Conservation (phyloP, 1,284 basidiomycete species). For the Lignosus rhinocerotis region DNA sequence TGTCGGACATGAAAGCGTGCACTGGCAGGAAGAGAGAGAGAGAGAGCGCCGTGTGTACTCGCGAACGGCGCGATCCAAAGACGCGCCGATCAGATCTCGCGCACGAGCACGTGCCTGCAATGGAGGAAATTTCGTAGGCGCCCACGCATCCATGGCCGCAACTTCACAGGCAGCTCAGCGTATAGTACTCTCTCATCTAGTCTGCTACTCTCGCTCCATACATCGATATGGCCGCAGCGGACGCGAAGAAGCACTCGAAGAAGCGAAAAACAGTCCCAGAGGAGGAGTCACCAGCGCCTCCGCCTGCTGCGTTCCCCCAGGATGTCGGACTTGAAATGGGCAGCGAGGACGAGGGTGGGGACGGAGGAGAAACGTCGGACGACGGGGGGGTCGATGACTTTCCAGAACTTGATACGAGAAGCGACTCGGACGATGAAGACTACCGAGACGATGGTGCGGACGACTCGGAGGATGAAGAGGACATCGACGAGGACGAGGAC, state of each 20-base stretch:
- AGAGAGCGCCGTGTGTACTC: neutral
- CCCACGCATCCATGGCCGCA: neutral
- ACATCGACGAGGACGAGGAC: constrained; percentile 34
- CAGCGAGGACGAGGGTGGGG: constrained; percentile 65
- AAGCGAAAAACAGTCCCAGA: constrained; percentile 57
- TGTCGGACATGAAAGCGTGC: constrained; percentile 31
- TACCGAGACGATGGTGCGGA: constrained; percentile 40
- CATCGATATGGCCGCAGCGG: constrained; percentile 38
- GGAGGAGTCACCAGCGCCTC: constrained; percentile 22
- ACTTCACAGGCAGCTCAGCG: neutral
- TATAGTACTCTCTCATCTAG: constrained; percentile 5
- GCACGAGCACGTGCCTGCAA: constrained; percentile 21
- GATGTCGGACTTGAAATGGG: constrained; percentile 61
- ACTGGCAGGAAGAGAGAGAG: constrained; percentile 20
- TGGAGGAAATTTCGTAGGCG: constrained; percentile 25
- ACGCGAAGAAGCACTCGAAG: constrained; percentile 37
- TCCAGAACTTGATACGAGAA: constrained; percentile 55
- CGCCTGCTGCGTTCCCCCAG: constrained; percentile 36
- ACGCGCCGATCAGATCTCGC: constrained; percentile 34
- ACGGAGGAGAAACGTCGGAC: constrained; percentile 47
- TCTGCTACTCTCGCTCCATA: neutral
- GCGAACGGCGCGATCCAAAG: constrained; percentile 6
- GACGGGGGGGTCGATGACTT: constrained; percentile 50
- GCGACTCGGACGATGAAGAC: constrained; percentile 48
- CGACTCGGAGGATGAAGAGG: constrained; percentile 38